Base-by-base conservation (phyloP, 208 protist genomes). In the Trichomonas tenax region DNA sequence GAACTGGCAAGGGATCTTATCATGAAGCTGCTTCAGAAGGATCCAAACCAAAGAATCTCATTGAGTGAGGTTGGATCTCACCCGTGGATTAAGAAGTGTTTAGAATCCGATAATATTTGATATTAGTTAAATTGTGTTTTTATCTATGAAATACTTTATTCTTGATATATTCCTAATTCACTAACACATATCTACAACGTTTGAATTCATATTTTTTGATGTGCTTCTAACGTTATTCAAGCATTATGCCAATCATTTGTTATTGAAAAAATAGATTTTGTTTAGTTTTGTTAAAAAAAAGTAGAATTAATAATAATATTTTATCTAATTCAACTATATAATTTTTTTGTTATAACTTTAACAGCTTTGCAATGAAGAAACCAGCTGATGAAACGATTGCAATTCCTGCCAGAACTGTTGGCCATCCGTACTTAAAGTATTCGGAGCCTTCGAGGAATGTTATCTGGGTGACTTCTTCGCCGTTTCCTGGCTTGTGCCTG, bases 1-100 rank as follows among this genome's bases (percentile, higher is more conserved):
- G 21, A 63, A 11, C 51, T 96, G 6, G 97, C 97, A 3, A 34
- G 63, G 41, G 97, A 97, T 90, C 49, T 97, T 46, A 96, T 97
- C 34, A 14, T 8, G 26, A 44, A 45, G 26, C 38, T 58, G 0
- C 46, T 96, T 26, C 45, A 96, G 31, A 26, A 96, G 4, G 51
- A 96, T 82, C 90, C 90, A 8, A 38, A 14, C 23, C n/a, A 96
- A 26, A 63, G 90, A 72, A 82, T 81, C 1, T 21, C 90, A 63
- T 38, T 96, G 26, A 9, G 34, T 48, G 90, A 96, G 0, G 51
- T 96, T 38, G 14, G 45, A 72, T 38, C 31, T 40, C 90, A 96
- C 36, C 31, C 31, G 40, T 96, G 90, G 90, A 95, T 95, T 72
- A 1, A 23, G 3, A 14, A 40, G 15, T 41, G 34, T 0, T 40